Base-by-base conservation (phyloP, 140 eudicot genomes). In the Cichorium intybus region DNA sequence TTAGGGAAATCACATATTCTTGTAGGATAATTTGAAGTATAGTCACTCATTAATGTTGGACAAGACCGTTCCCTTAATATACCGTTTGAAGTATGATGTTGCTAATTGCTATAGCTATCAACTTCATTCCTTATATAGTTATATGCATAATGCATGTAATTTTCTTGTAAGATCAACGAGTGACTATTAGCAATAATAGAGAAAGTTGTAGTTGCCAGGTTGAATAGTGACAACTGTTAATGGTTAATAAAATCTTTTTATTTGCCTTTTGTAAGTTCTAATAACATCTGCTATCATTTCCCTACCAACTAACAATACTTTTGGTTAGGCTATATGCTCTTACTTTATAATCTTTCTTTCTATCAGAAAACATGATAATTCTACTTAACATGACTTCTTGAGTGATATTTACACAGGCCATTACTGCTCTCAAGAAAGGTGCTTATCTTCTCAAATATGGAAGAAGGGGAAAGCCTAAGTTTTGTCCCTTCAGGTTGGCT, bases 381-480 rank as follows among this genome's bases (percentile, higher is more conserved):
- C 18, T 39, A 12, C 51, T 60, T 60, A 37, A 51, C 75, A 60
- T 68, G 17, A 17, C 37, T 5, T 60, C 46, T 59, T 60, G 60
- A 29, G 24, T 59, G 56, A 59, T 56, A 34, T 74, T 56, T 56
- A 22, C 56, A 22, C 82, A 89, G 97, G 99, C 97, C 81, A 80
- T 94, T 66, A 82, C 86, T 51, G 90, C 99, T 61, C 85, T 93
- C 31, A 93, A 93, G 79, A 93, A 86, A 72, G 99, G 99, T 70
- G 94, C 99, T 68, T 79, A 77, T 72, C 87, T 94, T 84, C 90
- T 94, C 61, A 94, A 94, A 70, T 94, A 94, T 72, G 99, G 99
- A 34, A 77, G 97, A 74, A 89, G 97, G 71, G 99, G 99, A 76
- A 94, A 84, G 76, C 99, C 99, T 6, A 94, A 94, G 82, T 94